phyloP scores from a whole-genome alignment of 257 asterid species.

The Misopates orontium region DNA sequence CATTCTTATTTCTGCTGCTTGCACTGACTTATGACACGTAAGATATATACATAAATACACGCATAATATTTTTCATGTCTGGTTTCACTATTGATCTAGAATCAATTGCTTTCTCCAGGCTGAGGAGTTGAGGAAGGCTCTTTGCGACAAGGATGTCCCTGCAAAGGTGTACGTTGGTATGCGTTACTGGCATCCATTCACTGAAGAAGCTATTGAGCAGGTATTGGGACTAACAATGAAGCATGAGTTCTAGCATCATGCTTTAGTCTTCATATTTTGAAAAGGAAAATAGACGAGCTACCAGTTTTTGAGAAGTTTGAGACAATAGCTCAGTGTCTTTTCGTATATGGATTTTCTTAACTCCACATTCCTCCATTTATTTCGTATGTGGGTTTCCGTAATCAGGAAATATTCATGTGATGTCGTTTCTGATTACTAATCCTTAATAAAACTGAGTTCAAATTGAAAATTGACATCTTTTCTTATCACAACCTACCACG shows the following conservation, averaged over 20 bases:
- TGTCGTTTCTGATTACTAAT: too few species aligned
- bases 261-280: neutral
- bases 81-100: constrained; percentile 25
- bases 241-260: constrained; percentile 17
- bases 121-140: constrained; percentile 83
- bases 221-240: constrained; percentile 35
- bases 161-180: constrained; percentile 96
- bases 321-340: too few species aligned
- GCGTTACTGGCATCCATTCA: constrained; percentile 99
- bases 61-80: constrained; percentile 20
- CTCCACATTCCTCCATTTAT: too few species aligned
- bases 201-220: constrained; percentile 97
- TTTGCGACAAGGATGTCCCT: constrained; percentile 67
- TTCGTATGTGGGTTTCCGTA: too few species aligned
- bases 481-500: too few species aligned
- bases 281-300: too few species aligned
- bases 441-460: too few species aligned
- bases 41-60: neutral
- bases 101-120: constrained; percentile 56
- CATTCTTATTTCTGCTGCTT: constrained; percentile 19
- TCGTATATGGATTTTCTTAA: too few species aligned
- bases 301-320: too few species aligned
- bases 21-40: neutral
- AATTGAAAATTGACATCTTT: too few species aligned
- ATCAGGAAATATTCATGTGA: too few species aligned